Evolutionary conservation across 441 rosid genomes (phyloP).

Genomic region (Rhodomyrtus psidioides): DNA sequence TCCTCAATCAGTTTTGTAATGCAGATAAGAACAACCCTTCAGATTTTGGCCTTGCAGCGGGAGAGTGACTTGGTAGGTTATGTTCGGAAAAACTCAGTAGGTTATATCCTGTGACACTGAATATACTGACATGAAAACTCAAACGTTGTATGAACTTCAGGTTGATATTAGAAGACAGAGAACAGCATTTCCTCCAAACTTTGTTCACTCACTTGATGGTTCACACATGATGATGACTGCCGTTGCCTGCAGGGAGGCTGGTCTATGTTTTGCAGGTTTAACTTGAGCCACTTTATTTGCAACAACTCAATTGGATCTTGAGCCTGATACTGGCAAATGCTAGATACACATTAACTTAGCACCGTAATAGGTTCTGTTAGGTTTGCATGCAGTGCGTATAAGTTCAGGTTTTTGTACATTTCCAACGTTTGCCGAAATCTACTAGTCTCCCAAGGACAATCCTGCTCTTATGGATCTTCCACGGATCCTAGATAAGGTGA

Average conservation of each 20-base stretch:
- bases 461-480: neutral
- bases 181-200: conserved; percentile 96
- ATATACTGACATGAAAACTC: neutral
- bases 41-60: conserved; percentile 76
- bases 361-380: neutral
- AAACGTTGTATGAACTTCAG: conserved; percentile 27
- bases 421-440: neutral
- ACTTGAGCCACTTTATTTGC: neutral
- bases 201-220: conserved; percentile 93
- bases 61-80: conserved; percentile 71
- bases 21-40: conserved; percentile 94
- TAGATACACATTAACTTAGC: neutral
- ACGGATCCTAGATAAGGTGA: neutral
- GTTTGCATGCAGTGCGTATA: neutral
- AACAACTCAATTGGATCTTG: neutral
- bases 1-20: neutral
- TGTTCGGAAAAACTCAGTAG: neutral
- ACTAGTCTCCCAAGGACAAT: neutral
- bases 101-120: neutral
- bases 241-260: conserved; percentile 84
- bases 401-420: neutral
- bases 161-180: conserved; percentile 78
- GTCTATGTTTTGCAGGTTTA: conserved; percentile 83
- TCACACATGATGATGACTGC: conserved; percentile 99
- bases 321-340: neutral